Evolutionary conservation across 331 rosid genomes (phyloP).

Genomic region (Dryas integrifolia): DNA sequence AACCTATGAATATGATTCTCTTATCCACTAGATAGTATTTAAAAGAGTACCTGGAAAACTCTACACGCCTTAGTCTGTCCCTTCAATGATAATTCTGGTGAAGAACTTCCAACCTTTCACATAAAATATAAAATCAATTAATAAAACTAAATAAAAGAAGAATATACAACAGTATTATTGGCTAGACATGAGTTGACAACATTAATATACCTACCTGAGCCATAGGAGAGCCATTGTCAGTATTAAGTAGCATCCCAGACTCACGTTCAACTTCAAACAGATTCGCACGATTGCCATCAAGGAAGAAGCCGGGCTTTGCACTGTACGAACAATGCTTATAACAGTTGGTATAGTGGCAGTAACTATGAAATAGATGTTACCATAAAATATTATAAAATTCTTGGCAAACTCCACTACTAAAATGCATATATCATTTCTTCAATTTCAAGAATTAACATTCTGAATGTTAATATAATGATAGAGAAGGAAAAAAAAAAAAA

Average conservation of each 20-base stretch:
- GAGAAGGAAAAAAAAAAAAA: background rate
- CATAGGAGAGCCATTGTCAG: conserved; percentile 94
- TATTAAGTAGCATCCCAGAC: conserved; percentile 89
- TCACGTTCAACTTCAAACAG: conserved; percentile 83
- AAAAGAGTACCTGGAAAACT: conserved; percentile 73
- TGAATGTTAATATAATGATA: background rate
- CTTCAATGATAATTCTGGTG: conserved; percentile 38
- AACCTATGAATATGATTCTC: conserved; percentile 1
- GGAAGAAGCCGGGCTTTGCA: conserved; percentile 96
- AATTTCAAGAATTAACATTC: background rate
- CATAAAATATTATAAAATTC: background rate
- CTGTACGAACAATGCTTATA: conserved; percentile 42
- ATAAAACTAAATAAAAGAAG: conserved; percentile 14
- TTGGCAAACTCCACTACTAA: too few species aligned
- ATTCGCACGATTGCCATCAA: conserved; percentile 82
- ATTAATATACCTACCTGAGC: conserved; percentile 58
- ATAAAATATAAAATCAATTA: background rate
- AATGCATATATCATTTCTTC: background rate
- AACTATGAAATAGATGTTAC: conserved; percentile 8
- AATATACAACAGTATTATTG: conserved; percentile 1
- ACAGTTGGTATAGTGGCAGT: conserved; percentile 25
- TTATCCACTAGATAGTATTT: conserved; percentile 15
- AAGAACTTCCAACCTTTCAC: conserved; percentile 74
- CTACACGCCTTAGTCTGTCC: conserved; percentile 46
- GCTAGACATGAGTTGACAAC: conserved; percentile 9